Evolutionary conservation across 208 protist genomes (phyloP).

Genomic region (Acanthamoeba lenticulata): DNA sequence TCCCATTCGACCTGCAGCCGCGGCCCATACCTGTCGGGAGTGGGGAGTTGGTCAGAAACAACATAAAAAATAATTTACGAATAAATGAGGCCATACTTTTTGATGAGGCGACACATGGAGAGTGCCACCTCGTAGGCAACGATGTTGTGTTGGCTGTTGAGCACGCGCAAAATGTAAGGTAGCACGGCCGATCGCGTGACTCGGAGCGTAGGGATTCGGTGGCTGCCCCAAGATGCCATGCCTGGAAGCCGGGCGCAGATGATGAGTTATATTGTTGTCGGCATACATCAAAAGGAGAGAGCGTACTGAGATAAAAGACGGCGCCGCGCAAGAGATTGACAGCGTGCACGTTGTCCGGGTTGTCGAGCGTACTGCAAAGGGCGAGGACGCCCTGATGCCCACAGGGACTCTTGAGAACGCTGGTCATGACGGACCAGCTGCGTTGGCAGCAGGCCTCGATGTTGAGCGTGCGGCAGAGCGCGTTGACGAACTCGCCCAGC

Average conservation of each 20-base stretch:
- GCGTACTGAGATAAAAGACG: conserved; percentile 76
- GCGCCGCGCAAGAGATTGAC: conserved; percentile 74
- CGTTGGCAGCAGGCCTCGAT: conserved; percentile 73
- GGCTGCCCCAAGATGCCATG: conserved; percentile 63
- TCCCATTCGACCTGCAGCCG: conserved; percentile 74
- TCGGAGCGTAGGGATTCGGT: conserved; percentile 10
- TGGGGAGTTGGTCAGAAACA: too few species aligned
- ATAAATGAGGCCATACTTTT: too few species aligned
- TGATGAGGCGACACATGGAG: conserved; percentile 70
- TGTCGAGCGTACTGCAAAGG: conserved; percentile 60
- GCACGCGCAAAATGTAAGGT: conserved; percentile 52
- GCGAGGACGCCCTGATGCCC: conserved; percentile 71
- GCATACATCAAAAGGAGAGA: conserved; percentile 28
- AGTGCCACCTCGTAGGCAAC: conserved; percentile 77
- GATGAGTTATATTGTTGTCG: not conserved
- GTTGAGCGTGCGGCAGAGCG: conserved; percentile 72
- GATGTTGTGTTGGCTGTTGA: conserved; percentile 70
- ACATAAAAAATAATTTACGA: too few species aligned
- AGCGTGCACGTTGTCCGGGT: conserved; percentile 54
- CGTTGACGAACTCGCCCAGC: conserved; percentile 31
- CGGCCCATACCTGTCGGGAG: conserved; percentile 26
- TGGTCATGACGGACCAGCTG: conserved; percentile 71
- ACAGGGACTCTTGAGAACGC: conserved; percentile 46
- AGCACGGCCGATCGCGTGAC: conserved; percentile 26
- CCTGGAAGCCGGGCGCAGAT: not conserved